These are phyloP conservation scores for Russula abietina DNA, from an alignment of 768 basidiomycete species.

Conservation along the genomic window DNA sequence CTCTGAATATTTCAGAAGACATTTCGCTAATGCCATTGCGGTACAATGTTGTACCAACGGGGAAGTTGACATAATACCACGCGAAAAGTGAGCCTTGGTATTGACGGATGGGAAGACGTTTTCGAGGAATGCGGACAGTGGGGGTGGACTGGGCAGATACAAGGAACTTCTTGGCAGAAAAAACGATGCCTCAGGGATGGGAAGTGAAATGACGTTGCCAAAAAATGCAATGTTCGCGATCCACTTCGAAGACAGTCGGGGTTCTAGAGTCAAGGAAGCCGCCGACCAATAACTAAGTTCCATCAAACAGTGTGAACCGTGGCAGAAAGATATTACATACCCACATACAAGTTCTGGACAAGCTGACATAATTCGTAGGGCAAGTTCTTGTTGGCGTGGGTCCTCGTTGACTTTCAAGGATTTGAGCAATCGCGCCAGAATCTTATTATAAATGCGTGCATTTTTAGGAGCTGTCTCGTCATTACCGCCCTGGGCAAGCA, in stretches of 20 bases:
- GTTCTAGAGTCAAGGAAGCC: conserved; percentile 69
- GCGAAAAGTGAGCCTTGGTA: conserved; percentile 68
- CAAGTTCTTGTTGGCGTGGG: conserved; percentile 75
- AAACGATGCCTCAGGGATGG: conserved; percentile 62
- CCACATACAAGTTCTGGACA: conserved; percentile 84
- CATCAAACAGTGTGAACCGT: conserved; percentile 19
- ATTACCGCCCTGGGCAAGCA: conserved; percentile 33
- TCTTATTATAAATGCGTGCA: conserved; percentile 71
- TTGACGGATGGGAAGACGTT: conserved; percentile 72
- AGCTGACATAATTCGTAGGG: conserved; percentile 67
- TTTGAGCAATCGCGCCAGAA: conserved; percentile 69
- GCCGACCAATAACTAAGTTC: conserved; percentile 63
- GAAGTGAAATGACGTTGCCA: conserved; percentile 69
- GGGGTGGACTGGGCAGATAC: conserved; percentile 70
- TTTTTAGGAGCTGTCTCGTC: conserved; percentile 34
- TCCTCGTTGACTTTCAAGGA: conserved; percentile 86
- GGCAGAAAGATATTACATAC: conserved; percentile 36
- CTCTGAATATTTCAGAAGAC: conserved; percentile 60
- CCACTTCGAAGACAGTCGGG: conserved; percentile 86
- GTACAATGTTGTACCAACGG: conserved; percentile 82
- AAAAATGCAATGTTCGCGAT: conserved; percentile 83
- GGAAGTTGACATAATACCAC: conserved; percentile 68
- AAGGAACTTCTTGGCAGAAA: conserved; percentile 41
- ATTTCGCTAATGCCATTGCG: conserved; percentile 70
- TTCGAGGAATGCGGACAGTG: conserved; percentile 61